Base-by-base conservation (phyloP, 345 rosid species). In the Citrus mangshanensis region DNA sequence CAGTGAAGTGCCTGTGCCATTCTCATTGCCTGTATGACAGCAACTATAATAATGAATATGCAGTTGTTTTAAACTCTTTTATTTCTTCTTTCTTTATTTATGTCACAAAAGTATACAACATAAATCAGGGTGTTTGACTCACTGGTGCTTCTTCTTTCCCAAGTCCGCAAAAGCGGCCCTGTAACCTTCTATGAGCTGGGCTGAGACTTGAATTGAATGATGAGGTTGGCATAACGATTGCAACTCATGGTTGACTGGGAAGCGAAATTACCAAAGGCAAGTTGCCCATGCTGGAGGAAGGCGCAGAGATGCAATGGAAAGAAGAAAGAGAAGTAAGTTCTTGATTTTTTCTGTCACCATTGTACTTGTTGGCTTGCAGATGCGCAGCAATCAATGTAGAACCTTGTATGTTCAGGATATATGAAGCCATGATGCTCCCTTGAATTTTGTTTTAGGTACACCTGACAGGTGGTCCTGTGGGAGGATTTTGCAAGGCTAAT, bases 181-280 rank as follows among this genome's bases (percentile, higher is more conserved):
- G 86, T 92, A 28, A 96, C 90, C 87, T 92, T 94, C 78, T 96
- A 92, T 7, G 93, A 96, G 86, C 82, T n/a, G n/a, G n/a, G n/a
- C 97, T 94, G 62, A 84, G 92, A 64, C 88, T 87, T n/a, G 99
- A 96, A 88, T 32, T 91, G 55, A 84, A 77, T 55, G 94, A 81
- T 5, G 94, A 90, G 18, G 82, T 95, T 28, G 93, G 98, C 9
- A 88, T 91, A 86, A 93, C 99, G 10, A 88, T 93, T 0, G 95
- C 97, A 9, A 91, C 99, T 68, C 97, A 95, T 37, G 97, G 99
- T 74, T 93, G 98, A 98, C 85, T 91, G 0, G 96, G 95, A 24
- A 89, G 89, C 46, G 94, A 91, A 54, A 91, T 91, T 91, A 84
- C 83, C n/a, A 78, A 92, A 77, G 97, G 97, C 83, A 92, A 88